Conservation (phyloP, 148 eudicot genomes). For the Silene latifolia region DNA sequence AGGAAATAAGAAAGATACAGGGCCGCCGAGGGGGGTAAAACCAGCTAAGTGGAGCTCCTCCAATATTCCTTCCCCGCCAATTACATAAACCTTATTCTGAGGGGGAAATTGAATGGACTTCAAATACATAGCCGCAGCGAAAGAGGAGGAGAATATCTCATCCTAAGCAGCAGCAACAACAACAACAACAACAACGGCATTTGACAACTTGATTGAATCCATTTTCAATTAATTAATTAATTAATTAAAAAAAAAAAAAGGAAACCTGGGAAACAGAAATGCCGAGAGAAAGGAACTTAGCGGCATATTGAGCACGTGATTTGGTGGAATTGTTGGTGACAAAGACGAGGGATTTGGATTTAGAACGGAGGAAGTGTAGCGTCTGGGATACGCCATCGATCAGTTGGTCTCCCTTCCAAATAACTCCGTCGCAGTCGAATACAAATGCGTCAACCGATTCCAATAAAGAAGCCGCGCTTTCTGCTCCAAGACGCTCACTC, state of each 20-base stretch:
- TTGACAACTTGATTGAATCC: too few species aligned
- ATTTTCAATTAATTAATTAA: too few species aligned
- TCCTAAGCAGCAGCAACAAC: conserved; percentile 38
- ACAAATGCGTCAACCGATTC: conserved; percentile 72
- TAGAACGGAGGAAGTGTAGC: conserved; percentile 61
- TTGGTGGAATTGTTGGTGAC: conserved; percentile 91
- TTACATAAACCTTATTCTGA: conserved; percentile 74
- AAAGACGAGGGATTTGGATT: conserved; percentile 56
- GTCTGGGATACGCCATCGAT: conserved; percentile 78
- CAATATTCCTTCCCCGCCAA: conserved; percentile 85
- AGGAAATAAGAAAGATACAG: conserved; percentile 41
- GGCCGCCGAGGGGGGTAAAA: conserved; percentile 78
- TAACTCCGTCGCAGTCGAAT: conserved; percentile 93
- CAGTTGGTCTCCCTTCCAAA: conserved; percentile 89
- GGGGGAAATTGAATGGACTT: conserved; percentile 55
- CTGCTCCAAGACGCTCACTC: conserved; percentile 34
- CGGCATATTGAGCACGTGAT: conserved; percentile 67
- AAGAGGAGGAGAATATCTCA: conserved; percentile 81
- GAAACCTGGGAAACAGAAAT: conserved; percentile 61
- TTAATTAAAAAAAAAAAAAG: too few species aligned
- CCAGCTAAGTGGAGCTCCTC: conserved; percentile 90
- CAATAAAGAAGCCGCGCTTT: conserved; percentile 33
- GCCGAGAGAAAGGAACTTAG: conserved; percentile 76
- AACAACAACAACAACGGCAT: neutral
- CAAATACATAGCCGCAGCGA: conserved; percentile 84